phyloP scores from a whole-genome alignment of 2,329 filamentous ascomycete genomes.

The Fusarium buxicola region DNA sequence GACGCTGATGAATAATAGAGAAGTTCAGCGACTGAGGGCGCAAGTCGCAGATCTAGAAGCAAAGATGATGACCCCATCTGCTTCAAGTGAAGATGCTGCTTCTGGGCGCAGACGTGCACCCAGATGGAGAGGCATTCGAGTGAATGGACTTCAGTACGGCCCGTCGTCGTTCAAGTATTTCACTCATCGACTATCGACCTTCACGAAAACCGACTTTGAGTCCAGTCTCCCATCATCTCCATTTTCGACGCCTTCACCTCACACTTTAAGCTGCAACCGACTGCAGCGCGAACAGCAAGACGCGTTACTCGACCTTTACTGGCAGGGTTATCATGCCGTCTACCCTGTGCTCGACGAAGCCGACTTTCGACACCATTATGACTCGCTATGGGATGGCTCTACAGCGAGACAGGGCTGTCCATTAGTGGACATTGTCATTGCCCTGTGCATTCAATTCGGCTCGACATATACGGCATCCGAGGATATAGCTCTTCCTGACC shows the following conservation, averaged over 20 bases:
- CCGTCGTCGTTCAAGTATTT: slow-evolving; percentile 42
- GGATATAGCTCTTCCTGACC: slow-evolving; percentile 51
- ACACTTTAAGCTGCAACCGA: neutral
- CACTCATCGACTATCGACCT: slow-evolving; percentile 35
- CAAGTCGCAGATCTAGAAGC: slow-evolving; percentile 40
- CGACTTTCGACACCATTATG: slow-evolving; percentile 41
- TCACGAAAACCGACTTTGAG: slow-evolving; percentile 19
- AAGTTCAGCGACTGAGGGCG: slow-evolving; percentile 39
- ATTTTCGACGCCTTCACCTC: neutral
- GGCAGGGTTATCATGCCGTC: slow-evolving; percentile 58
- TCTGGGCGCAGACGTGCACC: neutral
- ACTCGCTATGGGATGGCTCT: slow-evolving; percentile 34
- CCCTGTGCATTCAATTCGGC: slow-evolving; percentile 63
- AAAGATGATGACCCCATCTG: slow-evolving; percentile 15
- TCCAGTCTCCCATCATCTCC: neutral
- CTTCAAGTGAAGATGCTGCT: neutral
- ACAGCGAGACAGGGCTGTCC: slow-evolving; percentile 56
- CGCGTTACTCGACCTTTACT: slow-evolving; percentile 60
- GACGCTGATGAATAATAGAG: slow-evolving; percentile 27
- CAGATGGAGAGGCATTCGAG: slow-evolving; percentile 25
- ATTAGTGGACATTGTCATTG: slow-evolving; percentile 64
- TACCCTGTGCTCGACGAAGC: slow-evolving; percentile 51
- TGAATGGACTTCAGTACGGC: slow-evolving; percentile 32
- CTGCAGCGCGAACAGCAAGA: slow-evolving; percentile 59
- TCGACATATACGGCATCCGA: slow-evolving; percentile 41